Conservation (phyloP, 169 alveolate genomes). For the Plasmodium billcollinsi region DNA sequence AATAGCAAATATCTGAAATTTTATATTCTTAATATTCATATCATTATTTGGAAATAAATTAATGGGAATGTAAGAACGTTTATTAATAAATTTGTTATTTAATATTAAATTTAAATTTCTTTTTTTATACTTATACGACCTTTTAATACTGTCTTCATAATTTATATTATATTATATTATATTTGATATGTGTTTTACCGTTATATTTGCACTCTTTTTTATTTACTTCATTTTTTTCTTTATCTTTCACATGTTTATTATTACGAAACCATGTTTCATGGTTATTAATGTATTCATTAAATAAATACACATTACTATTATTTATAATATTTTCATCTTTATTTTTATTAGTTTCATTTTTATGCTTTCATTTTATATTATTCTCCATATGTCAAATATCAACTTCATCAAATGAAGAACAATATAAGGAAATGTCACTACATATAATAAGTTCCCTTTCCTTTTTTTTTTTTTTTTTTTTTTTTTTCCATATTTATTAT, state of each 20-base stretch:
- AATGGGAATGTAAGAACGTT: constrained; percentile 45
- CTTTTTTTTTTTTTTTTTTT: neutral
- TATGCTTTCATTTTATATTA: neutral
- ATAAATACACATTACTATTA: neutral
- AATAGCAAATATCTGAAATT: constrained; percentile 33
- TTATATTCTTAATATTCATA: constrained; percentile 22
- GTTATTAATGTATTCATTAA: too few relatives aligned
- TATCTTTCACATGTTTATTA: neutral
- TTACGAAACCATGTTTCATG: too few relatives aligned
- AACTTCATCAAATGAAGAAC: neutral
- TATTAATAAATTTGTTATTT: constrained; percentile 33
- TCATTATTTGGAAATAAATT: constrained; percentile 43
- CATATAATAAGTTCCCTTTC: neutral
- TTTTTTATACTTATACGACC: constrained; percentile 50
- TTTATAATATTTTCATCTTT: constrained; percentile 1
- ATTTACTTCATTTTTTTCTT: neutral
- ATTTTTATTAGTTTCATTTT: neutral
- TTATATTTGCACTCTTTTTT: neutral
- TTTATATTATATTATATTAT: constrained; percentile 12
- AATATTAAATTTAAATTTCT: constrained; percentile 17
- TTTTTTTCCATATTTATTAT: neutral
- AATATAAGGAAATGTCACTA: neutral
- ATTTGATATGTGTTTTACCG: constrained; percentile 18
- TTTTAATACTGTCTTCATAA: constrained; percentile 34
- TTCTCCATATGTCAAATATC: neutral